Evolutionary conservation across 257 asterid genomes (phyloP).

Genomic region (Przewalskia tangutica): DNA sequence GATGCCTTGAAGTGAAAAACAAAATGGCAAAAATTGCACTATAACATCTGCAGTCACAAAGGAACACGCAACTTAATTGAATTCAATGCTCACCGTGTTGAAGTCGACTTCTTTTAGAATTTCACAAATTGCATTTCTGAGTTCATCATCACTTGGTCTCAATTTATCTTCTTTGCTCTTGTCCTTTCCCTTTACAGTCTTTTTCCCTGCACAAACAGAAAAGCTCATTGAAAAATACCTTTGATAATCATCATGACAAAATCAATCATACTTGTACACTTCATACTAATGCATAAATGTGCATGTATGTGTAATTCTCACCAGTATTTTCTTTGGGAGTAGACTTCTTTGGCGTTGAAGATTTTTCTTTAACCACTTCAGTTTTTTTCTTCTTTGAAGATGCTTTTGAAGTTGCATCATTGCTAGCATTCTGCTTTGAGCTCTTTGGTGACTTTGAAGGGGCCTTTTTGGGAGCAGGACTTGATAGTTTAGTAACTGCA

Average conservation of each 20-base stretch:
- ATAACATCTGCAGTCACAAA: not conserved
- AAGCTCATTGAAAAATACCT: not conserved
- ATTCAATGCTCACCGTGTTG: constrained; percentile 34
- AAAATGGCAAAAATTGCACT: not conserved
- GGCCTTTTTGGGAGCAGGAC: constrained; percentile 44
- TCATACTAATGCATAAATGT: not conserved
- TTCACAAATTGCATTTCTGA: constrained; percentile 28
- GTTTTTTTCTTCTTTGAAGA: constrained; percentile 51
- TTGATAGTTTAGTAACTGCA: constrained; percentile 32
- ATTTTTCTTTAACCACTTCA: constrained; percentile 38
- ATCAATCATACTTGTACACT: not conserved
- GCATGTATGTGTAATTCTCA: constrained; percentile 14
- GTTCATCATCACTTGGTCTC: constrained; percentile 29
- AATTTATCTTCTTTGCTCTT: constrained; percentile 18
- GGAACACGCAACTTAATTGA: not conserved
- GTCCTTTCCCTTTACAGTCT: constrained; percentile 27
- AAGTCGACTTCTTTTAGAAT: constrained; percentile 37
- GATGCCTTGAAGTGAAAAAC: not conserved
- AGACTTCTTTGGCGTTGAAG: constrained; percentile 44
- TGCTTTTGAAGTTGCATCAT: constrained; percentile 34
- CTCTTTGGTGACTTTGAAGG: constrained; percentile 41
- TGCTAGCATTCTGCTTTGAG: constrained; percentile 26
- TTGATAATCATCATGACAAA: not conserved
- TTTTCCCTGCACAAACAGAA: constrained; percentile 28
- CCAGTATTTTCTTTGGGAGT: constrained; percentile 49